Evolutionary conservation across 805 yeast genomes (phyloP).

Genomic region (Candida argentea): DNA sequence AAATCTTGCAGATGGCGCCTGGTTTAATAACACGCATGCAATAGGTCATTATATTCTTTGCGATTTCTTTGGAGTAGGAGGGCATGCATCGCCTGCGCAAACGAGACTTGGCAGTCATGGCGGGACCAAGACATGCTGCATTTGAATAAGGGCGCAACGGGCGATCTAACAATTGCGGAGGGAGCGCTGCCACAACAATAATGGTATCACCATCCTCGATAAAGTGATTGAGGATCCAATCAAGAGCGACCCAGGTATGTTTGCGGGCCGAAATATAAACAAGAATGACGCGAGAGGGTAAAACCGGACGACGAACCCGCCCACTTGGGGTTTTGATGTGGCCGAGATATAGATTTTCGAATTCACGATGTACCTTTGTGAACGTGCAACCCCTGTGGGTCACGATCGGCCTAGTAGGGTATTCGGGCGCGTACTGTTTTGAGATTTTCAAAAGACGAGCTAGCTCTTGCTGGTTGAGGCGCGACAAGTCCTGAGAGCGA

Average conservation of each 20-base stretch:
- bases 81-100: slow-evolving; percentile 34
- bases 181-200: slow-evolving; percentile 48
- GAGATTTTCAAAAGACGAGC: slow-evolving; percentile 4
- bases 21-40: slow-evolving; percentile 37
- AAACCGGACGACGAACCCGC: slow-evolving; percentile 20
- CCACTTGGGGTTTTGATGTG: slow-evolving; percentile 14
- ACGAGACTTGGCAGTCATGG: slow-evolving; percentile 20
- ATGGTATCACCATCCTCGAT: slow-evolving; percentile 59
- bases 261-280: slow-evolving; percentile 60
- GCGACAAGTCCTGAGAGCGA: not conserved
- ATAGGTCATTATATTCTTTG: slow-evolving; percentile 44
- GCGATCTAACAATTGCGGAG: slow-evolving; percentile 6
- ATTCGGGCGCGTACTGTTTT: slow-evolving; percentile 8
- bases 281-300: slow-evolving; percentile 46
- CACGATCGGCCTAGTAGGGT: slow-evolving; percentile 32
- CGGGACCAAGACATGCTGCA: slow-evolving; percentile 4
- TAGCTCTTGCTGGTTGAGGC: slow-evolving; percentile 4
- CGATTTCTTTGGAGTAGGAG: slow-evolving; percentile 34
- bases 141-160: slow-evolving; percentile 3
- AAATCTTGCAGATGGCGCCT: slow-evolving; percentile 35
- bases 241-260: slow-evolving; percentile 79
- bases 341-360: slow-evolving; percentile 35
- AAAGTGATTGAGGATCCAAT: slow-evolving; percentile 49
- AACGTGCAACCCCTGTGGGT: slow-evolving; percentile 33
- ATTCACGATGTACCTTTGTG: slow-evolving; percentile 37